phyloP scores from a whole-genome alignment of 2,329 filamentous ascomycete species.

The Biscogniauxia sp. region DNA sequence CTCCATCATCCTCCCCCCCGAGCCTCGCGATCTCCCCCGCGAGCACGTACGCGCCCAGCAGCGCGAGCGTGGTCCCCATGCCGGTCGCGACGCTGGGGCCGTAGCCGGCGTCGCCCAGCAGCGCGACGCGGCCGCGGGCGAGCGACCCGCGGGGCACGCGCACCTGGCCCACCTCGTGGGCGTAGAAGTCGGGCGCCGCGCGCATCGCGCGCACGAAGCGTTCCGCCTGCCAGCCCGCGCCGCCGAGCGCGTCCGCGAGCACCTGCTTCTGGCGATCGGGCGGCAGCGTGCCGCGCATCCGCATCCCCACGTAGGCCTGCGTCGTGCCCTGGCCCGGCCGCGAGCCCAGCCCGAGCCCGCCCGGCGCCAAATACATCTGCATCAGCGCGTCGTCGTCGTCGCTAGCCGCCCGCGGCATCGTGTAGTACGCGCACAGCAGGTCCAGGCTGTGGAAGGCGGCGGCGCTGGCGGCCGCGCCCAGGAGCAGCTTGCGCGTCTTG shows the following conservation, averaged over 20 bases:
- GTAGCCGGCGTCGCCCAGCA: conserved; percentile 49
- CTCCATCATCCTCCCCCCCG: conserved; percentile 3
- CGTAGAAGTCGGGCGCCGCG: conserved; percentile 42
- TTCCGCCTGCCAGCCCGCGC: conserved; percentile 44
- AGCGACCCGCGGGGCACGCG: conserved; percentile 29
- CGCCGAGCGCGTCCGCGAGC: conserved; percentile 39
- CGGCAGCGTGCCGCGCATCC: not conserved
- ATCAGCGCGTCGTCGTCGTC: conserved; percentile 6
- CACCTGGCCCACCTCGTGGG: conserved; percentile 40
- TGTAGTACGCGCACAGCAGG: conserved; percentile 28
- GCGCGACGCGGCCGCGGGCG: conserved; percentile 38
- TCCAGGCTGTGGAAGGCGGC: conserved; percentile 17
- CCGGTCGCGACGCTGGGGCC: conserved; percentile 44
- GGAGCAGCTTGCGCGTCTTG: conserved; percentile 39
- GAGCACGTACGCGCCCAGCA: conserved; percentile 50
- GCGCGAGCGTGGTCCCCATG: conserved; percentile 42
- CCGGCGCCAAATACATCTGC: conserved; percentile 6
- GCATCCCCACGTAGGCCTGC: conserved; percentile 14
- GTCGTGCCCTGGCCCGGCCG: conserved; percentile 14
- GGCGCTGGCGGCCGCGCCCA: conserved; percentile 24
- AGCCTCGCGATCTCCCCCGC: conserved; percentile 42
- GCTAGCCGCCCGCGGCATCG: conserved; percentile 16
- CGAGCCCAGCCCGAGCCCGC: conserved; percentile 11
- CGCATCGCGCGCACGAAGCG: conserved; percentile 37
- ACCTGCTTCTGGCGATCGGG: conserved; percentile 36